A percentile compares a stretch with the other conserved stretches of the same genome.
These are phyloP conservation scores for Rhododendron kiyosumense DNA, from an alignment of 148 eudicot species.

Conservation along the genomic window DNA sequence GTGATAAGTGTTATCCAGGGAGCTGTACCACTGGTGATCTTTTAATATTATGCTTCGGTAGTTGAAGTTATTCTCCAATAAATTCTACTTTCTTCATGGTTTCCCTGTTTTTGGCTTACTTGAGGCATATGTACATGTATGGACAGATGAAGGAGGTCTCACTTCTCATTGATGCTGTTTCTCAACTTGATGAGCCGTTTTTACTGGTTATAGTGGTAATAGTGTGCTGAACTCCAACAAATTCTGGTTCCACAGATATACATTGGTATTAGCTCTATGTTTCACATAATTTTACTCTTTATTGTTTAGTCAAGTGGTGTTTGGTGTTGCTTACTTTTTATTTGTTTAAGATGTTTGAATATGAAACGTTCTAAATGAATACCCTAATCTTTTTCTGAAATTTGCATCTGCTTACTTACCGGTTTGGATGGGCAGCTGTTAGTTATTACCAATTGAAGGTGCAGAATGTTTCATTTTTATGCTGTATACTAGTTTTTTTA, in stretches of 20 bases:
- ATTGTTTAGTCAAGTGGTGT: background rate
- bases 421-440: background rate
- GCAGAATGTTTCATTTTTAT: background rate
- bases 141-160: slow-evolving; percentile 97
- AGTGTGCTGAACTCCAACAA: slow-evolving; percentile 99
- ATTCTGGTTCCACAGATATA: slow-evolving; percentile 91
- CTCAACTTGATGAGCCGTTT: slow-evolving; percentile 94
- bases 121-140: slow-evolving; percentile 13
- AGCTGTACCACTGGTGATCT: slow-evolving; percentile 97
- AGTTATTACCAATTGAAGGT: background rate
- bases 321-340: background rate
- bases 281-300: slow-evolving; percentile 32
- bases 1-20: slow-evolving; percentile 55
- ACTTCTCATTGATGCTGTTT: slow-evolving; percentile 88
- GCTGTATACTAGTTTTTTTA: background rate
- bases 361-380: background rate
- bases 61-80: slow-evolving; percentile 23
- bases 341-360: background rate
- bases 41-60: slow-evolving; percentile 55
- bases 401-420: background rate
- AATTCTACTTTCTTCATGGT: slow-evolving; percentile 1
- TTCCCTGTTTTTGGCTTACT: slow-evolving; percentile 16
- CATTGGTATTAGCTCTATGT: slow-evolving; percentile 96
- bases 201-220: slow-evolving; percentile 99
- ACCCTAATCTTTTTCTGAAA: background rate